Evolutionary conservation across 306 rosid genomes (phyloP).

Genomic region (Mimosa pudica): DNA sequence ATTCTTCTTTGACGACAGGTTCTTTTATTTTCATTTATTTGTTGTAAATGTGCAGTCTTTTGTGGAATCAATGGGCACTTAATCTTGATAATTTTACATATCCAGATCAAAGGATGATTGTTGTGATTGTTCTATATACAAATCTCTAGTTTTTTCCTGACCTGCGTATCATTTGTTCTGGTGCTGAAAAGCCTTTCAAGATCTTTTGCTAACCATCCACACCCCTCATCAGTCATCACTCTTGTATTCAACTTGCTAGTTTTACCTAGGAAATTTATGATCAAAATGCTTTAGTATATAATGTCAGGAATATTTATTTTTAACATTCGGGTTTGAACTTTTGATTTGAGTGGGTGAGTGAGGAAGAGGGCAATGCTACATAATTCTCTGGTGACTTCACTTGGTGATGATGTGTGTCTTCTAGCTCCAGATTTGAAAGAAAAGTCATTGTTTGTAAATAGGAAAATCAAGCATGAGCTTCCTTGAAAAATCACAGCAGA

Average conservation of each 20-base stretch:
- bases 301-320: not conserved
- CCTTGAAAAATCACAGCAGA: not conserved
- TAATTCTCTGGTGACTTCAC: not conserved
- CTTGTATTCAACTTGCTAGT: not conserved
- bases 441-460: not conserved
- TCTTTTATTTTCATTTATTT: not conserved
- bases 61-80: not conserved
- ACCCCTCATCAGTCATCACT: not conserved
- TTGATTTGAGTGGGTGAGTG: not conserved
- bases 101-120: not conserved
- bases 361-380: not conserved
- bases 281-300: not conserved
- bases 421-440: not conserved
- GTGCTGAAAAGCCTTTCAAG: not conserved
- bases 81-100: not conserved
- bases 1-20: not conserved
- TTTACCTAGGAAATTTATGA: not conserved
- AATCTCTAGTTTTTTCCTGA: not conserved
- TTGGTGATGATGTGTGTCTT: not conserved
- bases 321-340: not conserved
- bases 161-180: not conserved
- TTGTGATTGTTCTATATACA: not conserved
- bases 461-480: not conserved
- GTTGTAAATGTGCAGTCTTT: not conserved
- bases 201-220: not conserved